phyloP scores from a whole-genome alignment of 306 rosid genomes.

The Quercus suber region DNA sequence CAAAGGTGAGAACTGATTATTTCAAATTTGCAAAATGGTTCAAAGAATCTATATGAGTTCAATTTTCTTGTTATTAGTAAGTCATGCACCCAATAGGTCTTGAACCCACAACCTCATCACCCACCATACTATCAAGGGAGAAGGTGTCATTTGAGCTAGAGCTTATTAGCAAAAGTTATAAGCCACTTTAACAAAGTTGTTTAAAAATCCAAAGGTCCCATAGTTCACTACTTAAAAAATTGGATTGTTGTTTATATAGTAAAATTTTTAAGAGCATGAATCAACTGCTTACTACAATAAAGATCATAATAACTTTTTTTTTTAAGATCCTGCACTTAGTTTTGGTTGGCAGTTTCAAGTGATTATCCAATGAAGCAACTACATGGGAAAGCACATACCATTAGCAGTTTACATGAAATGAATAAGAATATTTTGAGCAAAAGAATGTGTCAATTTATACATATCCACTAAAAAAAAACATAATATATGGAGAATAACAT shows the following conservation, averaged over 20 bases:
- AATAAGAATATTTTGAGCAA: not conserved
- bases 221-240: too few relatives aligned
- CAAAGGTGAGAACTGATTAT: too few relatives aligned
- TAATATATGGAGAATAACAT: not conserved
- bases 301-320: not conserved
- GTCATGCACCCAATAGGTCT: too few relatives aligned
- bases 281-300: not conserved
- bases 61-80: too few relatives aligned
- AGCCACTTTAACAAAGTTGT: too few relatives aligned
- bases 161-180: too few relatives aligned
- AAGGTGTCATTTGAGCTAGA: too few relatives aligned
- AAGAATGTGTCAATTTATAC: not conserved
- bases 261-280: not conserved
- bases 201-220: too few relatives aligned
- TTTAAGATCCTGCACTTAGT: not conserved
- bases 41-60: too few relatives aligned
- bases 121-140: too few relatives aligned
- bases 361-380: not conserved
- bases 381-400: not conserved
- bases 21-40: too few relatives aligned
- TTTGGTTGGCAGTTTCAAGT: not conserved
- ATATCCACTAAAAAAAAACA: not conserved
- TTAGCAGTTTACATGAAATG: not conserved
- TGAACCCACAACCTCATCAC: too few relatives aligned
- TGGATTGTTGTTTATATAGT: not conserved